A percentile compares a stretch with the other conserved stretches of the same genome.
Conservation (phyloP, 2,329 filamentous ascomycete genomes). For the Ophiocordyceps robertsii region DNA sequence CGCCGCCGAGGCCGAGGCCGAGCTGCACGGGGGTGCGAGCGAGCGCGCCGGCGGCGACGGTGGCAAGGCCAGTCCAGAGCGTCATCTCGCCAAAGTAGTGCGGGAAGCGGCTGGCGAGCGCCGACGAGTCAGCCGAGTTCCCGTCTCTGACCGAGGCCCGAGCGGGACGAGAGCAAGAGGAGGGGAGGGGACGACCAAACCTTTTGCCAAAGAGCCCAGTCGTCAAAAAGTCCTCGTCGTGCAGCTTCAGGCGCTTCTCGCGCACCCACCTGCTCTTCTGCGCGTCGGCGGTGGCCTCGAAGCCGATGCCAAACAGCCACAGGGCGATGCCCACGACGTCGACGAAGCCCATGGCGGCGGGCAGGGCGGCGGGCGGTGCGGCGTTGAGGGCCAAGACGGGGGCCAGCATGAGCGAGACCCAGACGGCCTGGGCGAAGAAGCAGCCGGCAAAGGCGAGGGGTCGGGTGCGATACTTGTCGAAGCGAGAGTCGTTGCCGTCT, state of each 20-base stretch:
- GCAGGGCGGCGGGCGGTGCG: slow-evolving; percentile 39
- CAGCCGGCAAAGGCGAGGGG: slow-evolving; percentile 21
- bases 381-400: slow-evolving; percentile 52
- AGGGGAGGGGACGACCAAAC: slow-evolving; percentile 11
- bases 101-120: slow-evolving; percentile 35
- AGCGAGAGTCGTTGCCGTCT: slow-evolving; percentile 42
- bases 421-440: slow-evolving; percentile 45
- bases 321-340: slow-evolving; percentile 44
- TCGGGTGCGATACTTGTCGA: slow-evolving; percentile 25
- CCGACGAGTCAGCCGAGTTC: neutral
- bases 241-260: slow-evolving; percentile 50
- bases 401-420: slow-evolving; percentile 54
- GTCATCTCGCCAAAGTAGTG: slow-evolving; percentile 64
- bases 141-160: neutral
- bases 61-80: slow-evolving; percentile 55
- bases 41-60: slow-evolving; percentile 42
- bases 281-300: slow-evolving; percentile 48
- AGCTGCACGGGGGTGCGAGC: slow-evolving; percentile 37
- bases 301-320: slow-evolving; percentile 43
- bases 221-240: slow-evolving; percentile 54
- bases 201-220: slow-evolving; percentile 46
- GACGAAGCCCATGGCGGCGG: slow-evolving; percentile 27
- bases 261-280: slow-evolving; percentile 50
- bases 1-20: slow-evolving; percentile 41
- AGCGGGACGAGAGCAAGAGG: neutral